Base-by-base conservation (phyloP, 495 filamentous ascomycete species). In the Aspergillus haitiensis region DNA sequence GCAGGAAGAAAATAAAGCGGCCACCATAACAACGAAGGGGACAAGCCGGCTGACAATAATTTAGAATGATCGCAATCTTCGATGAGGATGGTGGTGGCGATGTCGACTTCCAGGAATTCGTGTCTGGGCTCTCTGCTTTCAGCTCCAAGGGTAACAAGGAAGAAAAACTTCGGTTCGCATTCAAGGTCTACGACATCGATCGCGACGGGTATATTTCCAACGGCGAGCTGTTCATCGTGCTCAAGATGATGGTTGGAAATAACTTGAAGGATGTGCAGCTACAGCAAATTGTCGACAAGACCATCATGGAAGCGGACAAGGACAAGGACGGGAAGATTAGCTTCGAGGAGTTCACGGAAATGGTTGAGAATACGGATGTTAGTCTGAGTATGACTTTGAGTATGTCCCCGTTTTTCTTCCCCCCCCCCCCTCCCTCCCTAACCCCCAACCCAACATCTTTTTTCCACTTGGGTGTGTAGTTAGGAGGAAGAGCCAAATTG, bases 201-300 rank as follows among this genome's bases (percentile, higher is more conserved):
- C 88, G 94, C 33, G 94, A 99, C 77, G 94, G 95, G 6, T 99
- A 90, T 75, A 99, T 99, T 67, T 94, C 90, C 78, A 99, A 99
- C 75, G 94, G 94, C 60, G 94, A 99, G 79, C 81, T 99, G 45
- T 99, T 98, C 73, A 97, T 99, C 70, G 94, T 99, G 68, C 81
- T 99, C 63, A 99, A 99, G 86, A 99, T 99, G 94, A 99, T 99
- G 94, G 94, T 99, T 61, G 94, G 94, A 47, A 97, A 92, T 78
- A 99, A 99, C 77, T 77, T 99, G 69, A 99, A 99, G 84, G 95
- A 99, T 71, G 88, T 96, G 76, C 94, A 99, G 77, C 78, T 99
- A 75, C 94, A 99, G 76, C 94, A 83, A 73, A 83, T 83, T 51
- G 94, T 99, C 60, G 94, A 99, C 78, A 99, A 99, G 85, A 99